Percentiles rank a stretch among this genome's conserved stretches.
Evolutionary conservation across 192 early-diverging fungal genomes (phyloP).

Genomic region (Geranomyces variabilis): DNA sequence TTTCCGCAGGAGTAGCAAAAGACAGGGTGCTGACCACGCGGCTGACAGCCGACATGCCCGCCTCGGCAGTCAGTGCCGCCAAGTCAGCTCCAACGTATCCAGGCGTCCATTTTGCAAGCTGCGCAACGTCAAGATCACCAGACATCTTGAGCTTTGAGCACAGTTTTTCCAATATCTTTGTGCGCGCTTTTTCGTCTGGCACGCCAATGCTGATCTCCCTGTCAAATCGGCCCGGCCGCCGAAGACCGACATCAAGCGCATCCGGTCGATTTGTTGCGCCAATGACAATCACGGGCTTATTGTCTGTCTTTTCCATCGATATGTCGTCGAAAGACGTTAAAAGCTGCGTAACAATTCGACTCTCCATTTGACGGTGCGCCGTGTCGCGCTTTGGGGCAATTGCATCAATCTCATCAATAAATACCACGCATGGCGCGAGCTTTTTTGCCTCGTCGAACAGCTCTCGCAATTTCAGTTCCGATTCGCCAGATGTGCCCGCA

Average conservation of each 20-base stretch:
- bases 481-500: constrained; percentile 97
- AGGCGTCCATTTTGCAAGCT: constrained; percentile 88
- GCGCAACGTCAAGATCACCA: constrained; percentile 81
- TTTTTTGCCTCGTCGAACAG: constrained; percentile 95
- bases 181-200: constrained; percentile 85
- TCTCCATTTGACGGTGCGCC: constrained; percentile 94
- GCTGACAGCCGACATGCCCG: constrained; percentile 89
- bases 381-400: constrained; percentile 92
- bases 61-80: constrained; percentile 84
- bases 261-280: constrained; percentile 92
- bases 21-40: constrained; percentile 58
- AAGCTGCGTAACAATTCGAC: constrained; percentile 94
- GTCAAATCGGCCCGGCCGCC: constrained; percentile 86
- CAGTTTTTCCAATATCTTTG: constrained; percentile 74
- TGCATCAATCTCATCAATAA: constrained; percentile 98
- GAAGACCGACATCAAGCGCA: constrained; percentile 78
- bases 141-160: constrained; percentile 75
- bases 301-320: constrained; percentile 84
- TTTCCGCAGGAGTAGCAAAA: background rate
- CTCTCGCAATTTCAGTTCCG: constrained; percentile 96
- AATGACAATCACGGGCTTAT: constrained; percentile 87
- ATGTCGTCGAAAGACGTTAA: constrained; percentile 92
- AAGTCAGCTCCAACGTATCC: constrained; percentile 99
- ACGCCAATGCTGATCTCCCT: constrained; percentile 85
- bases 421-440: constrained; percentile 86